Evolutionary conservation across 1,284 basidiomycete genomes (phyloP).

Genomic region (Cutaneotrichosporon cavernicola): DNA sequence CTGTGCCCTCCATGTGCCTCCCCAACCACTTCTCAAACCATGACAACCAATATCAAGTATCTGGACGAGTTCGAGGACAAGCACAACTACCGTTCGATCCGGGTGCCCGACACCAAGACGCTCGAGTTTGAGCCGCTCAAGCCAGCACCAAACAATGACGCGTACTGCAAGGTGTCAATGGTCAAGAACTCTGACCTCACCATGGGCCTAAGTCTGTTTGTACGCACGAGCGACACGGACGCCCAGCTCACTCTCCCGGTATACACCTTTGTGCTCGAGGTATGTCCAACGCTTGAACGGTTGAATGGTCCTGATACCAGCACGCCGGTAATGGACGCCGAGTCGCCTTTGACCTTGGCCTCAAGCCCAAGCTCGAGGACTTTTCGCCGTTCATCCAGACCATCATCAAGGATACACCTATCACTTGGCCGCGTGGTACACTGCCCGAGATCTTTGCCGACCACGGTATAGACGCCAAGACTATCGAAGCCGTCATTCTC

Average conservation of each 20-base stretch:
- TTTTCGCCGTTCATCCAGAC: conserved; percentile 23
- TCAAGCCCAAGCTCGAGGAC: conserved; percentile 22
- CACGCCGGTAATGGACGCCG: conserved; percentile 11
- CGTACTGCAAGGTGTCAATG: conserved; percentile 19
- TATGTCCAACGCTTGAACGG: not conserved
- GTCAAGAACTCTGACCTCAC: conserved; percentile 21
- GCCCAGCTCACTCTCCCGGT: conserved; percentile 13
- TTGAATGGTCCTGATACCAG: not conserved
- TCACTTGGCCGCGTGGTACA: conserved; percentile 16
- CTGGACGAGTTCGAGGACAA: conserved; percentile 21
- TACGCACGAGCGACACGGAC: conserved; percentile 22
- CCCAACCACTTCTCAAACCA: not conserved
- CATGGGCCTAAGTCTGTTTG: conserved; percentile 24
- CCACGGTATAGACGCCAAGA: conserved; percentile 14
- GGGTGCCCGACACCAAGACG: conserved; percentile 15
- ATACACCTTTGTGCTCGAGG: conserved; percentile 24
- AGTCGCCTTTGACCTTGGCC: conserved; percentile 21
- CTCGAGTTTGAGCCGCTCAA: conserved; percentile 14
- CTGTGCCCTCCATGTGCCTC: not conserved
- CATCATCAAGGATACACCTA: conserved; percentile 20
- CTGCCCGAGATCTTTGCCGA: conserved; percentile 12
- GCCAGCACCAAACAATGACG: conserved; percentile 12
- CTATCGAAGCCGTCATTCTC: conserved; percentile 19
- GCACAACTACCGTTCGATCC: conserved; percentile 18
- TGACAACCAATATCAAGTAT: conserved; percentile 13